Base-by-base conservation (phyloP, 169 alveolate species). In the Plasmodium falciparum region DNA sequence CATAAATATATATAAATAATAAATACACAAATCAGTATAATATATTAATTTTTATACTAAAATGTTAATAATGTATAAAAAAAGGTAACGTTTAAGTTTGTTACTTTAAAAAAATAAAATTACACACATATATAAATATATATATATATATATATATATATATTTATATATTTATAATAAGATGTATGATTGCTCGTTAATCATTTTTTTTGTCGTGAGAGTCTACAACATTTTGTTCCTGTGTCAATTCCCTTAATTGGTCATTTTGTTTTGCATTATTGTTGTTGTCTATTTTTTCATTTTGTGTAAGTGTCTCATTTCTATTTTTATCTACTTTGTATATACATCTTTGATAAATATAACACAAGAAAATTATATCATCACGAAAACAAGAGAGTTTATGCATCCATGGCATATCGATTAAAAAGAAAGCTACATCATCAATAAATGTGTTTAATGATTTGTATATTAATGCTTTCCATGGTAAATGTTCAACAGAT, bases 401-500 rank as follows among this genome's bases (percentile, higher is more conserved):
- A 91, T 98, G 99, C 95, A 98, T 92, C 94, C 98, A 95, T 17
- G 99, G 99, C 99, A 98, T 98, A 88, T 98, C 98, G n/a, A 99
- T 98, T 59, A 98, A 95, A 93, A 98, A 98, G 22, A 99, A 97
- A 73, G 99, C 99, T 47, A 98, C 96, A 92, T 99, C 99, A 92
- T 99, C 99, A 72, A 98, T 98, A 83, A 99, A 98, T 11, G 99
- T 99, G 78, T 98, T 99, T 74, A 98, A 93, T 61, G 99, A 98
- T 90, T 95, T 95, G 94, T 98, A 98, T 61, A 97, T 97, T 88
- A 98, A 94, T 6, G 99, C 98, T 71, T 98, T 94, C 99, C 99
- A 97, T 43, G 99, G 99, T 76, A 99, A 94, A 89, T 99, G 99
- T 85, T 98, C 99, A 3, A 99, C 99, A 0, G 99, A 97, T 93